Conservation (phyloP, 805 yeast species). For the Barnettozyma siamensis region DNA sequence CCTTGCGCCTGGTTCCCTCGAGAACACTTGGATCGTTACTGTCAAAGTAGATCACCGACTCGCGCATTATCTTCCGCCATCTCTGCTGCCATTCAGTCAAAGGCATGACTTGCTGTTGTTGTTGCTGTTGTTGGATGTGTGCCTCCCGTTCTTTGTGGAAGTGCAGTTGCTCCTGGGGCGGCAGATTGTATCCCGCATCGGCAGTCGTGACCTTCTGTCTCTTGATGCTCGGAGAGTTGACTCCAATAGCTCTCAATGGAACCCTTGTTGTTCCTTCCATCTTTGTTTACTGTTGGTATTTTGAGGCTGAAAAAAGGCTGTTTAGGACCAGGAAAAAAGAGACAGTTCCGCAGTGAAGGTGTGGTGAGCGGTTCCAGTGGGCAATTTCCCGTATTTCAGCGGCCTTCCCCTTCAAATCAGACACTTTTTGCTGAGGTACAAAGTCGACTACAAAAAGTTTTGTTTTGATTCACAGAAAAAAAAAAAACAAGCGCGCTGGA, state of each 20-base stretch:
- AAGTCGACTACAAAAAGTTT: background rate
- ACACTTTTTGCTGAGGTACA: background rate
- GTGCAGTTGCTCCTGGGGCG: constrained; percentile 1
- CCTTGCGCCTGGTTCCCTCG: constrained; percentile 24
- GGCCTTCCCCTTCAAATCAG: background rate
- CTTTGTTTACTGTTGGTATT: constrained; percentile 1
- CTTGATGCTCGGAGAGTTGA: constrained; percentile 25
- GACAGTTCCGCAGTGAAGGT: background rate
- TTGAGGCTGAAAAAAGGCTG: background rate
- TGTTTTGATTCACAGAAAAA: constrained; percentile 3
- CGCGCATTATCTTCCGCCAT: constrained; percentile 55
- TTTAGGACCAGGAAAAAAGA: background rate
- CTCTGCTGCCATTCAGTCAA: constrained; percentile 51
- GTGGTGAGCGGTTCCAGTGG: background rate
- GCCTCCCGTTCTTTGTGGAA: constrained; percentile 1
- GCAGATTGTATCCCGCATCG: constrained; percentile 1
- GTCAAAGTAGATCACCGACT: constrained; percentile 54
- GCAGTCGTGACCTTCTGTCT: constrained; percentile 18
- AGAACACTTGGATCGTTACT: constrained; percentile 30
- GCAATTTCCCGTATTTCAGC: no score
- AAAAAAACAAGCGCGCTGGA: background rate
- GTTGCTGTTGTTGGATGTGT: constrained; percentile 3
- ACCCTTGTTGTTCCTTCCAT: constrained; percentile 19
- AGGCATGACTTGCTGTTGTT: constrained; percentile 13
- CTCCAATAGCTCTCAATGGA: constrained; percentile 20